These are phyloP conservation scores for Xylaria polymorpha DNA, from an alignment of 2,329 filamentous ascomycete species.

Conservation along the genomic window DNA sequence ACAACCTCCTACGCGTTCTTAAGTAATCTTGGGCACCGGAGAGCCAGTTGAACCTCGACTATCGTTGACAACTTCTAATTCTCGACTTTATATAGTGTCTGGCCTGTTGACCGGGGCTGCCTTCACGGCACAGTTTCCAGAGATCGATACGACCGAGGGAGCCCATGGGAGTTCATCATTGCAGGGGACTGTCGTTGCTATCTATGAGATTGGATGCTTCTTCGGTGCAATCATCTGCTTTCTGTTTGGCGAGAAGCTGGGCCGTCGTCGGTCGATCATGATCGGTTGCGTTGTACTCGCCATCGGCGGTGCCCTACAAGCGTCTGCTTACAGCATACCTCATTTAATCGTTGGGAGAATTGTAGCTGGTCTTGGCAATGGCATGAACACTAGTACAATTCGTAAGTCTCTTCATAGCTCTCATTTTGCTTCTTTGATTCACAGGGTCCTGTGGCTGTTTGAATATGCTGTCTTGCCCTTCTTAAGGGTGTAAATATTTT, in stretches of 20 bases:
- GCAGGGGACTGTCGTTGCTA: constrained; percentile 63
- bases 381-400: constrained; percentile 50
- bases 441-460: background rate
- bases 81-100: constrained; percentile 2
- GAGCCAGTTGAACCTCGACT: background rate
- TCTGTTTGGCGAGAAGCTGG: constrained; percentile 51
- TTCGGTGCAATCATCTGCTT: constrained; percentile 58
- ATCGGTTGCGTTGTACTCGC: constrained; percentile 51
- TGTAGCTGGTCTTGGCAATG: constrained; percentile 38
- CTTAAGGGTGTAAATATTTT: background rate
- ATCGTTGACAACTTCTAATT: background rate
- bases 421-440: background rate
- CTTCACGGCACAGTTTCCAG: constrained; percentile 26
- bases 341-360: constrained; percentile 2
- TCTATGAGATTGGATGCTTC: constrained; percentile 71
- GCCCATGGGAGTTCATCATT: constrained; percentile 34
- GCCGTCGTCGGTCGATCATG: constrained; percentile 51
- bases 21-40: background rate
- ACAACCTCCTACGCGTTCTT: background rate
- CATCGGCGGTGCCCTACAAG: constrained; percentile 47
- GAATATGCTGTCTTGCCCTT: no score
- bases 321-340: background rate
- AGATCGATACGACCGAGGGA: constrained; percentile 19
- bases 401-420: background rate
- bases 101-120: constrained; percentile 21